Conservation (phyloP, 1,284 basidiomycete genomes). For the Bjerkandera adusta region DNA sequence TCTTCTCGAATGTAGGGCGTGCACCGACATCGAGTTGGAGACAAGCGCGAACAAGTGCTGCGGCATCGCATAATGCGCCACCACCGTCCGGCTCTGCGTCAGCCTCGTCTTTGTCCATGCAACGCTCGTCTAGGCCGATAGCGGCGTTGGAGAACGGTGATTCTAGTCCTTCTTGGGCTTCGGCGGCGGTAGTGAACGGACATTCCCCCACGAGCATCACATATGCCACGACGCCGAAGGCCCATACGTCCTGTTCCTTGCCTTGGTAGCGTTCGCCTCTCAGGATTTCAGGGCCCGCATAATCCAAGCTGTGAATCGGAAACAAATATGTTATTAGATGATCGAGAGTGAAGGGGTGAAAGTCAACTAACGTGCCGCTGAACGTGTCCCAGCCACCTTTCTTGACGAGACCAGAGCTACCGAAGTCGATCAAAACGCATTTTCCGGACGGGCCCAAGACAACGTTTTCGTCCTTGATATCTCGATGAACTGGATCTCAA, state of each 20-base stretch:
- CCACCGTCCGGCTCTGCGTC: constrained; percentile 80
- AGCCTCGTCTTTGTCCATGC: constrained; percentile 63
- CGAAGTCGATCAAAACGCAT: constrained; percentile 96
- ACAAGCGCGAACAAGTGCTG: constrained; percentile 77
- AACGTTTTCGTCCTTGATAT: constrained; percentile 99
- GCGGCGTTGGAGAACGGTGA: constrained; percentile 74
- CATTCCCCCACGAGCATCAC: constrained; percentile 96
- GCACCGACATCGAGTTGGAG: constrained; percentile 68
- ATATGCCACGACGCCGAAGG: constrained; percentile 96
- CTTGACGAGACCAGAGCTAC: constrained; percentile 86
- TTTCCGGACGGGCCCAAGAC: constrained; percentile 70
- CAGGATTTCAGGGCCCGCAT: constrained; percentile 96
- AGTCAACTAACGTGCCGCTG: constrained; percentile 77
- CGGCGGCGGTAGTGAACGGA: constrained; percentile 85
- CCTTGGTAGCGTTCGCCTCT: constrained; percentile 93
- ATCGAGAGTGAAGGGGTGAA: constrained; percentile 13
- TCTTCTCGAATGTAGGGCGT: constrained; percentile 81
- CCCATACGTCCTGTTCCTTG: constrained; percentile 98
- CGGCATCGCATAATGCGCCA: constrained; percentile 78
- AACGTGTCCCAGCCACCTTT: constrained; percentile 93
- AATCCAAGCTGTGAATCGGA: constrained; percentile 85
- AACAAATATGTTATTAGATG: constrained; percentile 16
- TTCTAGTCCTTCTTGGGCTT: constrained; percentile 76
- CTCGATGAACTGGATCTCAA: constrained; percentile 78
- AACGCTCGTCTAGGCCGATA: constrained; percentile 74